Conservation (phyloP, 306 rosid species). For the Senna siamea region DNA sequence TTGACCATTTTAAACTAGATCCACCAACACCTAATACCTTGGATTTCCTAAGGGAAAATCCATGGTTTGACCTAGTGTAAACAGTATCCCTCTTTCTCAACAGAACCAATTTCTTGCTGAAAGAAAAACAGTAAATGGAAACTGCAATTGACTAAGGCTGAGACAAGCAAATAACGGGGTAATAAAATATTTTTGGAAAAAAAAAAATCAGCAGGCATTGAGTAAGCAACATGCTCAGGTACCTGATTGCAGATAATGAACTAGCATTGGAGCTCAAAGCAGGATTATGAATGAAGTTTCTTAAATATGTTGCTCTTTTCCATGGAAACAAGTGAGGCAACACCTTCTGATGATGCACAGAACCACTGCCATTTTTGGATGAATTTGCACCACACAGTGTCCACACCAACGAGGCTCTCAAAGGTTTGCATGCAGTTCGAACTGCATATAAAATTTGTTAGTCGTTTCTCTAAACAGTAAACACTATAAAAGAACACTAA, state of each 20-base stretch:
- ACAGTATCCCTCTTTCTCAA: slow-evolving; percentile 87
- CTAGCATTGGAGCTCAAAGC: slow-evolving; percentile 53
- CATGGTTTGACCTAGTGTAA: slow-evolving; percentile 83
- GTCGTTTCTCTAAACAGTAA: slow-evolving; percentile 21
- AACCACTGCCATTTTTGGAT: slow-evolving; percentile 42
- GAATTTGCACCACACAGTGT: slow-evolving; percentile 60
- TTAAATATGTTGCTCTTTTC: slow-evolving; percentile 77
- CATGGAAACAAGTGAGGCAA: slow-evolving; percentile 80
- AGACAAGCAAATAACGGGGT: slow-evolving; percentile 30
- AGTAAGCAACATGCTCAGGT: slow-evolving; percentile 35
- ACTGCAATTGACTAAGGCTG: slow-evolving; percentile 37
- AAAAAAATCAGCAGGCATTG: slow-evolving; percentile 8
- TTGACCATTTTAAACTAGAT: slow-evolving; percentile 96
- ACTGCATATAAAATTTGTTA: slow-evolving; percentile 48
- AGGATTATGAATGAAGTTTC: slow-evolving; percentile 51
- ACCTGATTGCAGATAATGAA: slow-evolving; percentile 73
- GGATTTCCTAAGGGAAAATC: slow-evolving; percentile 90
- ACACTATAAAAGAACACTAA: slow-evolving; percentile 16
- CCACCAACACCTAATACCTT: slow-evolving; percentile 96
- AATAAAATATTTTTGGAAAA: not conserved
- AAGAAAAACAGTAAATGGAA: slow-evolving; percentile 39
- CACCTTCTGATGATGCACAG: slow-evolving; percentile 56
- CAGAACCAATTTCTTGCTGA: slow-evolving; percentile 78
- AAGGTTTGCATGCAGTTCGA: slow-evolving; percentile 53
- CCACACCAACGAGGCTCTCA: slow-evolving; percentile 87